Percentiles rank a stretch among this genome's conserved stretches.
These are phyloP conservation scores for Vigna radiata DNA, from an alignment of 306 rosid genomes.

Conservation along the genomic window DNA sequence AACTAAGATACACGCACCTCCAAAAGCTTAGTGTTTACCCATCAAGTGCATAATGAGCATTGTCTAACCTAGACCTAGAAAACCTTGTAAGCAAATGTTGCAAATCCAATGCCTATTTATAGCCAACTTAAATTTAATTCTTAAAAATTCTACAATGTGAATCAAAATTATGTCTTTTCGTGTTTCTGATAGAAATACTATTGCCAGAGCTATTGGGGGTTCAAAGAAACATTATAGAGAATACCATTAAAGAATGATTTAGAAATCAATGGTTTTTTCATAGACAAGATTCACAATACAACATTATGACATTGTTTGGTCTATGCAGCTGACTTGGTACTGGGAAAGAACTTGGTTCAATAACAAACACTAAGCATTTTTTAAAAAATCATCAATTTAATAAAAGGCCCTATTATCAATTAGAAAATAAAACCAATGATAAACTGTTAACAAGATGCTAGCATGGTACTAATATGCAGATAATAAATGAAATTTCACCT, in stretches of 20 bases:
- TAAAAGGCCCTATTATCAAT: conserved; percentile 1
- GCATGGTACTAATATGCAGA: conserved; percentile 27
- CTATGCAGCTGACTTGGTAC: neutral
- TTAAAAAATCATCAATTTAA: conserved; percentile 31
- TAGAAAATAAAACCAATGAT: conserved; percentile 22
- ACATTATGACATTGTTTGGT: neutral
- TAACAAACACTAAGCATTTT: neutral
- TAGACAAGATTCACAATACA: neutral
- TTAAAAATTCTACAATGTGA: neutral
- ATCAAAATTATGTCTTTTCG: conserved; percentile 20
- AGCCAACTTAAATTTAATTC: neutral
- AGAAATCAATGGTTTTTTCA: neutral
- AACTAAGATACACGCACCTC: neutral
- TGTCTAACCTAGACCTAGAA: neutral
- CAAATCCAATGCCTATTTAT: neutral
- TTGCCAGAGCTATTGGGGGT: neutral
- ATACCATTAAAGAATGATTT: neutral
- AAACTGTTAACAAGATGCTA: neutral
- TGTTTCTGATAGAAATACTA: neutral
- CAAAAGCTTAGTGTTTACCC: neutral
- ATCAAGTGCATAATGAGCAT: neutral
- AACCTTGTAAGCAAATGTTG: conserved; percentile 8
- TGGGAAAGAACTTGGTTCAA: neutral
- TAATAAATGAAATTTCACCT: conserved; percentile 57
- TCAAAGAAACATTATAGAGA: neutral